A percentile compares a stretch with the other conserved stretches of the same genome.
Evolutionary conservation across 225 moss, liverwort and hornwort species (phyloP).

Genomic region (Pseudoscleropodium purum): DNA sequence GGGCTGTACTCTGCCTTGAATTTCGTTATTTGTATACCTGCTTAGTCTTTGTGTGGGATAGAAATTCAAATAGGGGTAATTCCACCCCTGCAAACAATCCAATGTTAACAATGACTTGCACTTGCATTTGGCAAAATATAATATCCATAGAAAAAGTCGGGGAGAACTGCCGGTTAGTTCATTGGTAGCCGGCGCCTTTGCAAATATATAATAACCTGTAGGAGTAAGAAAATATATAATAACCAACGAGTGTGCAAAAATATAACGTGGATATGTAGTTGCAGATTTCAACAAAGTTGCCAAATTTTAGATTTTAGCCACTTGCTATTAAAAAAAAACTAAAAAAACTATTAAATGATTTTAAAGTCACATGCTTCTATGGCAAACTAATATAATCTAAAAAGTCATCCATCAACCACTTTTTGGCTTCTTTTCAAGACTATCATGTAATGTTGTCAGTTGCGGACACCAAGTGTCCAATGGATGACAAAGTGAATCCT

Average conservation of each 20-base stretch:
- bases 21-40: background rate
- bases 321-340: background rate
- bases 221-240: no score
- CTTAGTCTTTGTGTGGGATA: background rate
- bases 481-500: background rate
- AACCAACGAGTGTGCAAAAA: background rate
- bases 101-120: background rate
- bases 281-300: background rate
- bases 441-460: background rate
- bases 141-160: background rate
- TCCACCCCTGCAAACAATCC: background rate
- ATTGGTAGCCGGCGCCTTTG: background rate
- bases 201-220: no score
- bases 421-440: background rate
- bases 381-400: background rate
- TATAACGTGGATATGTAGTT: background rate
- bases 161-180: background rate
- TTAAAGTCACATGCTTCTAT: no score
- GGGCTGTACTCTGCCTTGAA: background rate
- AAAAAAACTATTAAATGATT: no score
- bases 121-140: background rate
- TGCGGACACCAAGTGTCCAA: no score
- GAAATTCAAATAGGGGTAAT: background rate
- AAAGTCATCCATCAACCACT: background rate
- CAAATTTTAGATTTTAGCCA: background rate